Evolutionary conservation across 1,139 yeast genomes (phyloP), one percentile per base, ranked within the genome.

Genomic region (Maudiozyma humilis): DNA sequence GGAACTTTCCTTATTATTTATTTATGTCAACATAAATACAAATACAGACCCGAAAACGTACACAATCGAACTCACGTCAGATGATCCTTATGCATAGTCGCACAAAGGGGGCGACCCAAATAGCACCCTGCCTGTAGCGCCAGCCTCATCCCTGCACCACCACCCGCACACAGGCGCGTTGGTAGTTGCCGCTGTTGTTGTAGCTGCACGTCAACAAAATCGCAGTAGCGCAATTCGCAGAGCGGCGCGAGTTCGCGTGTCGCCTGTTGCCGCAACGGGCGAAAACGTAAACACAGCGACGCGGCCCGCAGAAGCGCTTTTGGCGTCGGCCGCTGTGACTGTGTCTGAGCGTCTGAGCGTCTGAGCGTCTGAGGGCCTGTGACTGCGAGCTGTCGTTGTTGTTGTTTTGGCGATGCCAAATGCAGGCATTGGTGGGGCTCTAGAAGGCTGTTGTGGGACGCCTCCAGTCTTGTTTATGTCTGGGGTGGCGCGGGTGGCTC

Each of bases 231-330:
- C n/a, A n/a, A n/a, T n/a, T n/a, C n/a, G n/a, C n/a, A n/a, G n/a
- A 13, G n/a, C 16, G 15, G 14, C 13, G 19, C 8, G 8, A 32
- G 23, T 29, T 5, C 34, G 34, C 15, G 23, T 3, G 27, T 33
- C 15, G 5, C 2, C n/a, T n/a, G 35, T 40, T 40, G 14, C 45
- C 41, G 16, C 23, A 40, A 47, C 40, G 39, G 44, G 51, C 44
- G 36, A 43, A 49, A 47, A 46, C 38, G 51, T 49, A 47, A 51
- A 49, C 50, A 49, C 8, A 23, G 41, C 40, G 13, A 15, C 34
- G 35, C 20, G 33, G 33, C 16, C 33, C 7, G 12, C 7, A 31
- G 17, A 31, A 15, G 17, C 7, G 33, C 7, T 31, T 31, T 40
- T 40, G 19, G 25, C 29, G 27, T 32, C 19, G 33, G 7, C n/a